Evolutionary conservation across 371 early-diverging fungal species (phyloP), one percentile per base, ranked within the genome.

Genomic region (Gilbertella persicaria): DNA sequence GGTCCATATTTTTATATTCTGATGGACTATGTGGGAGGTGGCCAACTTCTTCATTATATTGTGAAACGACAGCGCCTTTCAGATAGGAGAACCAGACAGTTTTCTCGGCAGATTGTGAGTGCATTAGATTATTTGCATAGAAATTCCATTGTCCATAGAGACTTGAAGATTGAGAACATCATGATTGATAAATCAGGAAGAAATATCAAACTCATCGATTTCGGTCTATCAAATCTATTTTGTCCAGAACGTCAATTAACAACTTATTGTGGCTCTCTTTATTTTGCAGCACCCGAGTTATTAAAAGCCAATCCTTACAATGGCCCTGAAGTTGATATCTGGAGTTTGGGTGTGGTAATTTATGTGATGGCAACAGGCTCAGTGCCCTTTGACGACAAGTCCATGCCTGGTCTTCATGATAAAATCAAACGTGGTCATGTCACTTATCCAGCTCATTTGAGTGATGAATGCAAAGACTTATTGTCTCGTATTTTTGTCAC

Each of bases 231-330:
- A 9, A 97, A 96, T 62, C 72, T 96, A 24, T 97, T 90, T 66
- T 92, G 90, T 35, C 87, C 89, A 20, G 86, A 87, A 48, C 75
- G 80, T n/a, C 84, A 84, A 43, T 69, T 97, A 30, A 87, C 85
- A 8, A 98, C 98, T 0, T 96, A 93, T 60, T 98, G 97, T 63
- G 98, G 99, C 14, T 93, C 94, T 20, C 76, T 96, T 9, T 96
- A 98, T 65, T 99, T 97, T 87, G 98, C 97, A 17, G 96, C 98
- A 3, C 99, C 99, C 4, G 99, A 98, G 68, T 66, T 99, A 29
- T 73, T 98, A 16, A 83, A 82, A 42, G 97, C 96, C 5, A 82
- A 84, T 43, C 82, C 88, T 8, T 98, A 98, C 59, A 85, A 80
- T 4, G 98, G 98, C 2, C 97, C 98, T 12, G 98, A 96, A 64